Conservation (phyloP, 495 filamentous ascomycete genomes). For the Hyaloscypha finlandica region DNA sequence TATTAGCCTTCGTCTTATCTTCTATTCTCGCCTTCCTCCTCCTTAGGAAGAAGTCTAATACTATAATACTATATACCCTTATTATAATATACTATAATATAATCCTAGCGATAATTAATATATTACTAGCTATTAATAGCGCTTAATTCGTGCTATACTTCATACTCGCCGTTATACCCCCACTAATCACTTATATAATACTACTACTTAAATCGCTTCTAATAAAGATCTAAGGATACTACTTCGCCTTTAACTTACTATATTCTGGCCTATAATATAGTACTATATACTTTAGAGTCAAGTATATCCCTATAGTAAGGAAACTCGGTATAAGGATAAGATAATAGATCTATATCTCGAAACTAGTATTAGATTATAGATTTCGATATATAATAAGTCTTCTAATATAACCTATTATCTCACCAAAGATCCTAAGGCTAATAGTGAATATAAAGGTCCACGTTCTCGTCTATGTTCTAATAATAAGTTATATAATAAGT, state of each 20-base stretch:
- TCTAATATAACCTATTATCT: constrained; percentile 45
- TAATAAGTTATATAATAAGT: constrained; percentile 27
- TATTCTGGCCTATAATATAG: constrained; percentile 64
- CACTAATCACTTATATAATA: constrained; percentile 61
- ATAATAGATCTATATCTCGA: constrained; percentile 26
- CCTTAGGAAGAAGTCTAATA: constrained; percentile 38
- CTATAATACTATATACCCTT: constrained; percentile 38
- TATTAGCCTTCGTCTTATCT: constrained; percentile 13
- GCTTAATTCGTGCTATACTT: constrained; percentile 10
- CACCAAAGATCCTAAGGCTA: constrained; percentile 40
- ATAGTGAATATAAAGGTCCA: constrained; percentile 41
- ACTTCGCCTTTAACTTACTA: constrained; percentile 52
- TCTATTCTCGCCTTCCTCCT: constrained; percentile 29
- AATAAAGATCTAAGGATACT: constrained; percentile 56
- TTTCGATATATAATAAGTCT: constrained; percentile 43
- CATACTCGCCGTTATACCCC: constrained; percentile 51
- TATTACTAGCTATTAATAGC: constrained; percentile 35
- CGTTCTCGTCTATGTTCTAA: constrained; percentile 25
- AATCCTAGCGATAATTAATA: constrained; percentile 55
- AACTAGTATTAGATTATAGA: constrained; percentile 39
- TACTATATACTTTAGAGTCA: constrained; percentile 62
- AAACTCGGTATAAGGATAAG: constrained; percentile 44
- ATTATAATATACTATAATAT: constrained; percentile 52
- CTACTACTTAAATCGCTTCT: constrained; percentile 62
- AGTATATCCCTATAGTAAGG: constrained; percentile 37